Conservation (phyloP, 2,329 filamentous ascomycete genomes). For the Aphanocladium album region DNA sequence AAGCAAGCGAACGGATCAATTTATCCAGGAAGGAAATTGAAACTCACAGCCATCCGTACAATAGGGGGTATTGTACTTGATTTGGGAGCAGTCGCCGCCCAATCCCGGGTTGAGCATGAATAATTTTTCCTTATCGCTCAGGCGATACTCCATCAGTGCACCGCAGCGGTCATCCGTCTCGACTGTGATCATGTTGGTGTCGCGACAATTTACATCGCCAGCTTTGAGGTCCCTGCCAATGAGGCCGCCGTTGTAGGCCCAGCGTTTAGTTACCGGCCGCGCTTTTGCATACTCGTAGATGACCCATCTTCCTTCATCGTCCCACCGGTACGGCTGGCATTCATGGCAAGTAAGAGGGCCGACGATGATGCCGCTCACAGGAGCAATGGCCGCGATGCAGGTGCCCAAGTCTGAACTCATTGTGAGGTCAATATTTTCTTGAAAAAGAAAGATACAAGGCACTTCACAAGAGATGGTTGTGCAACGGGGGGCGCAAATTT, state of each 20-base stretch:
- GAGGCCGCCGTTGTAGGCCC: background rate
- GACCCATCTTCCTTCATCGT: background rate
- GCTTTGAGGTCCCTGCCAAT: background rate
- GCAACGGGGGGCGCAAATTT: background rate
- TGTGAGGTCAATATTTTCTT: background rate
- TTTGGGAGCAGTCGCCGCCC: constrained; percentile 23
- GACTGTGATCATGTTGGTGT: constrained; percentile 18
- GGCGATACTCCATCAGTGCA: constrained; percentile 15
- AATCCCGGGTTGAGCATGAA: constrained; percentile 25
- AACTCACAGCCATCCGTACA: constrained; percentile 27
- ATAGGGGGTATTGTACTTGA: constrained; percentile 24
- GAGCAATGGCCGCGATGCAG: constrained; percentile 3
- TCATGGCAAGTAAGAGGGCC: background rate
- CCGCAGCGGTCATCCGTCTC: constrained; percentile 8
- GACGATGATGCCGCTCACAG: constrained; percentile 4
- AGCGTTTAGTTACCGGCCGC: background rate
- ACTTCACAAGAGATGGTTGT: background rate
- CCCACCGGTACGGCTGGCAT: background rate
- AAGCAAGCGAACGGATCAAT: background rate
- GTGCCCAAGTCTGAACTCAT: background rate
- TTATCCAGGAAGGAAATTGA: too few species aligned
- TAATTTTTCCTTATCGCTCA: constrained; percentile 20
- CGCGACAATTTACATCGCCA: constrained; percentile 22
- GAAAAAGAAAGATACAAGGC: background rate
- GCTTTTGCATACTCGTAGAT: background rate